Conservation (phyloP, 352 stramenopile species). For the Globisporangium solare region DNA sequence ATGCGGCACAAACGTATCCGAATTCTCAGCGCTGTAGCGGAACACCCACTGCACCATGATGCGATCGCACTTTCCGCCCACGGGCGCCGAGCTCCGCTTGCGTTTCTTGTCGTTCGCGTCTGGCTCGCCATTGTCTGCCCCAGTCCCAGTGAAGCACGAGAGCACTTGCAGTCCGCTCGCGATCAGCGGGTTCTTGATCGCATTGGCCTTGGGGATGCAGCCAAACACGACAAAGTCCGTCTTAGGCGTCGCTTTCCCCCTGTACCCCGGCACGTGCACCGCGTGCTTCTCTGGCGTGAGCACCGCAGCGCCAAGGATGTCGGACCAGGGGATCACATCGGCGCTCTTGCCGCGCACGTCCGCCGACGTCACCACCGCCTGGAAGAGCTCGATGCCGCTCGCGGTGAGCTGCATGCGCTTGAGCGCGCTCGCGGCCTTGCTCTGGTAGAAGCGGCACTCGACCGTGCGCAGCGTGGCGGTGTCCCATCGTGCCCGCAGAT, state of each 20-base stretch:
- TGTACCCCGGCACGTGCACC: slow-evolving; percentile 8
- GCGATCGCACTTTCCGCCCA: slow-evolving; percentile 7
- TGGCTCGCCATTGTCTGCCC: background rate
- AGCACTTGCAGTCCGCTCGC: slow-evolving; percentile 10
- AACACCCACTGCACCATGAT: slow-evolving; percentile 52
- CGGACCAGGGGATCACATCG: slow-evolving; percentile 10
- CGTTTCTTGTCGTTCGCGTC: slow-evolving; percentile 10
- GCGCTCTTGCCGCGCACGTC: slow-evolving; percentile 2
- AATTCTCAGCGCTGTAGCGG: slow-evolving; percentile 26
- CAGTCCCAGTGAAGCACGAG: slow-evolving; percentile 3
- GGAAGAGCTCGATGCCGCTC: slow-evolving; percentile 10
- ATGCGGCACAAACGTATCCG: slow-evolving; percentile 23
- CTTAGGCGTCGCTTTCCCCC: background rate
- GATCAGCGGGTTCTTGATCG: slow-evolving; percentile 12
- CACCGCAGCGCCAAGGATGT: slow-evolving; percentile 10
- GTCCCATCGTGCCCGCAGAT: background rate
- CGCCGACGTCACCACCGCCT: background rate
- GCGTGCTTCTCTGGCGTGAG: slow-evolving; percentile 1
- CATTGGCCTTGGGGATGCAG: slow-evolving; percentile 12
- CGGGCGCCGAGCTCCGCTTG: slow-evolving; percentile 5
- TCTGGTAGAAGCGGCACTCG: slow-evolving; percentile 15
- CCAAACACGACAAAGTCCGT: slow-evolving; percentile 14
- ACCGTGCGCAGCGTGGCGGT: background rate
- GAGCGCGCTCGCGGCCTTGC: slow-evolving; percentile 3
- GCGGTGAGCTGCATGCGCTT: slow-evolving; percentile 8